Base-by-base conservation (phyloP, 371 early-diverging fungal species). In the Thermomucor indicae-seudaticae region DNA sequence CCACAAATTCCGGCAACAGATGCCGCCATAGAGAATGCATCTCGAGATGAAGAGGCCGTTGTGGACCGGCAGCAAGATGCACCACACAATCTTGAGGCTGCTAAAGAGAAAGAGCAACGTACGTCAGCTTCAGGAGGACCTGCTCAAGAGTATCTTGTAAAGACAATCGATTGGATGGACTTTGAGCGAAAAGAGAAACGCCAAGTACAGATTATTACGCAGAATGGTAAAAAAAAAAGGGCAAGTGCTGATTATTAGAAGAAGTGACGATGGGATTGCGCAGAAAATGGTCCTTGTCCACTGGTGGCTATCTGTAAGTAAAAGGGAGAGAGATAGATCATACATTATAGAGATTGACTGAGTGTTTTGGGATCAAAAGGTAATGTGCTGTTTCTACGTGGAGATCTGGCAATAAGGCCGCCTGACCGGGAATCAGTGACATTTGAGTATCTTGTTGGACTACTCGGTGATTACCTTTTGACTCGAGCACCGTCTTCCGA, bases 271-370 rank as follows among this genome's bases (percentile, higher is more conserved):
- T n/a, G n/a, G n/a, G n/a, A n/a, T n/a, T n/a, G n/a, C n/a, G n/a
- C n/a, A 80, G 82, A 84, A 50, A 93, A 95, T 65, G 94, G 96
- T 0, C 96, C 96, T 0, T 95, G 96, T 61, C 96, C 96, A 16
- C 58, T 95, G 41, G 75, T 94, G 0, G 90, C 93, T 6, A 77
- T 95, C 10, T 81, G 86, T 64, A 60, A 47, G 55, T 32, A 38
- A 30, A 12, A 23, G 17, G 22, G 32, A n/a, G 10, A 23, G 7
- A 24, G n/a, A n/a, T 19, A 29, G 14, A 16, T 19, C 17, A 47
- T 10, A 1, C 0, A 1, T 24, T n/a, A 39, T 12, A 6, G 1
- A 23, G 2, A 2, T 60, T n/a, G 2, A 16, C 30, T 10, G 11
- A n/a, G n/a, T n/a, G n/a, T n/a, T n/a, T n/a, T n/a, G n/a, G n/a